phyloP scores from a whole-genome alignment of 257 asterid species.

The Solanum chiquidenum region DNA sequence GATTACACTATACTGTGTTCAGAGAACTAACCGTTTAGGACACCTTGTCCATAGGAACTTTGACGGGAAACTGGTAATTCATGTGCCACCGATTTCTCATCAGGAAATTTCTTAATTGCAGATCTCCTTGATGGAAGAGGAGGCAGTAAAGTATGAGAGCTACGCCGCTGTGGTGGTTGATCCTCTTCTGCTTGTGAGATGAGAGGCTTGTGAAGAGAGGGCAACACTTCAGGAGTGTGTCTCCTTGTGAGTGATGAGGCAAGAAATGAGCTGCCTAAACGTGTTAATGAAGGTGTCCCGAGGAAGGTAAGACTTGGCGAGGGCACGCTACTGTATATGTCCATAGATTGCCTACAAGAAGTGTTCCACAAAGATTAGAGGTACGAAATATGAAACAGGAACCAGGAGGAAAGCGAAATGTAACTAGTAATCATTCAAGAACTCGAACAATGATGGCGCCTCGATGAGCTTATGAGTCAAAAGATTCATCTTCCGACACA shows the following conservation, averaged over 20 bases:
- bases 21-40: slow-evolving; percentile 48
- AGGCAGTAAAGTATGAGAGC: slow-evolving; percentile 52
- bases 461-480: background rate
- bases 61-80: slow-evolving; percentile 45
- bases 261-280: slow-evolving; percentile 68
- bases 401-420: background rate
- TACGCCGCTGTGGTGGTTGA: slow-evolving; percentile 38
- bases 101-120: slow-evolving; percentile 29
- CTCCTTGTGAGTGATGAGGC: slow-evolving; percentile 57
- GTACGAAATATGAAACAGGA: background rate
- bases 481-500: background rate
- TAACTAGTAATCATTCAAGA: background rate
- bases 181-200: slow-evolving; percentile 35
- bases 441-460: background rate
- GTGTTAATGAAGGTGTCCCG: slow-evolving; percentile 57
- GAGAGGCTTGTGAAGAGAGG: slow-evolving; percentile 62
- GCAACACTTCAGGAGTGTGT: slow-evolving; percentile 69
- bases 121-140: slow-evolving; percentile 54
- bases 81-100: slow-evolving; percentile 47
- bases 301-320: slow-evolving; percentile 78
- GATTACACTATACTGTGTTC: background rate
- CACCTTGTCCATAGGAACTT: slow-evolving; percentile 75
- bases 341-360: slow-evolving; percentile 76
- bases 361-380: background rate
- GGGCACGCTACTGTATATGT: slow-evolving; percentile 75